Base-by-base conservation (phyloP, 257 asterid species). In the Gentiana straminea region DNA sequence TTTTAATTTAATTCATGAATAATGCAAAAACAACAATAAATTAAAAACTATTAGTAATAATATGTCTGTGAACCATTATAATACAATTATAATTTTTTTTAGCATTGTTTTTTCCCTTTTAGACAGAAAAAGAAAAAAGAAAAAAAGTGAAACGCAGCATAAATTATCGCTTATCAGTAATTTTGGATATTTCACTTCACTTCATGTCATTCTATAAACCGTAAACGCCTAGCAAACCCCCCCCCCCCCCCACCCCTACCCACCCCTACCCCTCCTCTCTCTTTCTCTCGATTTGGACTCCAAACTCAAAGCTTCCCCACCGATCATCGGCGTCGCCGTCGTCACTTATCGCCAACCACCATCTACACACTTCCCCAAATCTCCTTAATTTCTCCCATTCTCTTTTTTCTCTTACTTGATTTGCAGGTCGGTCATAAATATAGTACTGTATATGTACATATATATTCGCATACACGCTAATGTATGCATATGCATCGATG, bases 281-380 rank as follows among this genome's bases (percentile, higher is more conserved):
- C 54, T 63, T 46, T 59, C 74, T 73, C 79, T 78, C 83, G 80
- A 81, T 75, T 76, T 79, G 81, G 77, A 68, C 86, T 67, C 80
- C 78, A 71, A 73, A 70, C 64, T 69, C 74, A 74, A 10, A 51
- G 36, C 57, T 13, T 44, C 57, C 61, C 51, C 55, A 45, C 45
- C 55, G 65, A 65, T 66, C 61, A 60, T 66, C 49, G 41, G 0
- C 35, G 8, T 8, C 59, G 35, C 49, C 63, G 35, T 51, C 54
- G 62, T 55, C n/a, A 48, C 60, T 8, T 39, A 13, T 39, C 67
- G 57, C 72, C 64, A 51, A 58, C 62, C 58, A 66, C 63, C 57
- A 60, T 60, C 59, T 41, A 49, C 61, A 15, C 9, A 41, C 8
- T 41, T 8, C 0, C 7, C 8, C 58, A 43, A 66, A 66, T 65